Conservation (phyloP, 2,329 filamentous ascomycete genomes). For the Colletotrichum tropicale region DNA sequence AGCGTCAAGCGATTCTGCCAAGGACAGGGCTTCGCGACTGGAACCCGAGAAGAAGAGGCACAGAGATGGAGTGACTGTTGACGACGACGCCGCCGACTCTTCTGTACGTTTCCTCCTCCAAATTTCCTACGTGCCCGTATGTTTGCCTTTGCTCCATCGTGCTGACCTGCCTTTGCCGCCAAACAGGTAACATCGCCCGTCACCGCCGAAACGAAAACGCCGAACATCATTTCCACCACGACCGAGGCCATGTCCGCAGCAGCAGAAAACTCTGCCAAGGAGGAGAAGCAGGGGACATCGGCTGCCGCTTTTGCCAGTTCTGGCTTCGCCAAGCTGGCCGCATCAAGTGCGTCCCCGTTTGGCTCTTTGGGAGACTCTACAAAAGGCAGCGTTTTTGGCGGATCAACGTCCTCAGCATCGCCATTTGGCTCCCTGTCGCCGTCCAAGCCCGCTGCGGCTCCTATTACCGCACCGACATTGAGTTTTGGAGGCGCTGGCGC, state of each 20-base stretch:
- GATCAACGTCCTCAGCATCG: constrained; percentile 22
- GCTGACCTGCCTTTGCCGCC: background rate
- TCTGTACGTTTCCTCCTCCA: background rate
- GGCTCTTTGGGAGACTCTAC: constrained; percentile 53
- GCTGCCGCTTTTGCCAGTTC: constrained; percentile 70
- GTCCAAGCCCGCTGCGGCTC: constrained; percentile 28
- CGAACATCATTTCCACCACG: constrained; percentile 15
- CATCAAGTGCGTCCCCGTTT: constrained; percentile 67
- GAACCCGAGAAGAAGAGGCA: constrained; percentile 71
- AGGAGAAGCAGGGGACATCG: constrained; percentile 46
- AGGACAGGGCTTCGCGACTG: constrained; percentile 47
- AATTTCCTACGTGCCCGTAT: too few relatives aligned
- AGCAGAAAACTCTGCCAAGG: background rate
- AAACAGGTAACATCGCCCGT: background rate
- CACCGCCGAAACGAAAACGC: background rate
- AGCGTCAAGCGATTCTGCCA: constrained; percentile 48
- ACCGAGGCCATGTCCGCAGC: constrained; percentile 27
- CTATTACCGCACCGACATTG: constrained; percentile 46
- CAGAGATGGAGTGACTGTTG: constrained; percentile 51
- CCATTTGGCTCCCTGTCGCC: constrained; percentile 35
- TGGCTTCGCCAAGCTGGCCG: constrained; percentile 69
- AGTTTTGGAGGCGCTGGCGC: constrained; percentile 48
- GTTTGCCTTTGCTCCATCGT: background rate
- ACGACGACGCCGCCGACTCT: background rate
- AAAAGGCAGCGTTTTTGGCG: constrained; percentile 54